Percentiles rank a stretch among this genome's conserved stretches.
These are phyloP conservation scores for Omphalotus olearius DNA, from an alignment of 1,284 basidiomycete genomes.

Conservation along the genomic window DNA sequence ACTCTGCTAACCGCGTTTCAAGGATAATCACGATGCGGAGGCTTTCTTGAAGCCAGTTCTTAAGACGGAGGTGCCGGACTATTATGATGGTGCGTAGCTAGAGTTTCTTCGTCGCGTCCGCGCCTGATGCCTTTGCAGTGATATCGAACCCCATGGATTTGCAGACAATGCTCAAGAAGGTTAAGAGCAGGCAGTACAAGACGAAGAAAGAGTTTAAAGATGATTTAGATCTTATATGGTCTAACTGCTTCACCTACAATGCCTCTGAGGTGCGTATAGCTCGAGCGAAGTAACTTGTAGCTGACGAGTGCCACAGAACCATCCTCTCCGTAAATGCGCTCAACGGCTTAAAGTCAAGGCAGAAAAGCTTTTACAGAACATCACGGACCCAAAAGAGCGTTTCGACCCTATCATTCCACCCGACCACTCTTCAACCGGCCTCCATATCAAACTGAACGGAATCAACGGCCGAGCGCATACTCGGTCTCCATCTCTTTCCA, in stretches of 20 bases:
- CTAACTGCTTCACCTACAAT: slow-evolving; percentile 93
- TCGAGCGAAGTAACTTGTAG: neutral
- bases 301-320: slow-evolving; percentile 36
- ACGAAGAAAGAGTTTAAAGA: slow-evolving; percentile 90
- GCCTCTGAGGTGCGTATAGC: slow-evolving; percentile 67
- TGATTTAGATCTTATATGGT: slow-evolving; percentile 96
- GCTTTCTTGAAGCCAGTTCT: slow-evolving; percentile 89
- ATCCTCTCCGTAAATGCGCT: slow-evolving; percentile 80
- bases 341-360: slow-evolving; percentile 76
- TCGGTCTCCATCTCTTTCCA: slow-evolving; percentile 28
- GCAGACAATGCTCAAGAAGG: slow-evolving; percentile 87
- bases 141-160: slow-evolving; percentile 94
- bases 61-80: slow-evolving; percentile 85
- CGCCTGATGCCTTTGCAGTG: slow-evolving; percentile 42
- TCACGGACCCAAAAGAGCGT: slow-evolving; percentile 85
- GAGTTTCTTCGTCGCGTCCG: neutral
- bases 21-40: slow-evolving; percentile 86
- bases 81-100: slow-evolving; percentile 68
- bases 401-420: slow-evolving; percentile 56
- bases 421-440: slow-evolving; percentile 33
- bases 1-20: slow-evolving; percentile 19
- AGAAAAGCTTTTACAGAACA: slow-evolving; percentile 79
- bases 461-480: slow-evolving; percentile 27
- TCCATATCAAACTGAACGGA: slow-evolving; percentile 22
- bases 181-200: slow-evolving; percentile 89